Evolutionary conservation across 164 flowering plant genomes (phyloP).

Genomic region (Magnolia kwangsiensis): DNA sequence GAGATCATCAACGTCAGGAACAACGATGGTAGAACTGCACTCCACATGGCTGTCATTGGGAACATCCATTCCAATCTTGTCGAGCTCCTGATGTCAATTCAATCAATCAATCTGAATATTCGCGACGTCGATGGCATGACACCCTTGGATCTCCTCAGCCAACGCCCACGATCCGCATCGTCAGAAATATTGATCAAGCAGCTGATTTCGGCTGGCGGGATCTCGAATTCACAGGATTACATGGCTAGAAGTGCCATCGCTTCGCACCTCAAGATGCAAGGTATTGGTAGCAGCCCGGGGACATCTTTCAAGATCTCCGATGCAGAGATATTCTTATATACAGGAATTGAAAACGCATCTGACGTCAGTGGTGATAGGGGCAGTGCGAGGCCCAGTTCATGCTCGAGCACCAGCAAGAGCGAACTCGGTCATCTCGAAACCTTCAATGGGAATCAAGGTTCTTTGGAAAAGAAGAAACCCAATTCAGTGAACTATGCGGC

Average conservation of each 20-base stretch:
- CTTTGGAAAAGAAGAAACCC: conserved; percentile 24
- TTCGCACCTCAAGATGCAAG: conserved; percentile 54
- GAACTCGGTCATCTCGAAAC: conserved; percentile 37
- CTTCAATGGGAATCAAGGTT: conserved; percentile 6
- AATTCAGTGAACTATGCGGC: conserved; percentile 48
- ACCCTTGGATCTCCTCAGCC: conserved; percentile 74
- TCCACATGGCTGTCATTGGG: conserved; percentile 76
- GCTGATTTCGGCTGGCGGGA: conserved; percentile 79
- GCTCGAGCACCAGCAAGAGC: conserved; percentile 35
- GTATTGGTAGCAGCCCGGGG: conserved; percentile 74
- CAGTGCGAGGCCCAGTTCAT: conserved; percentile 33
- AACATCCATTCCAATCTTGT: conserved; percentile 61
- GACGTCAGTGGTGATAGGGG: conserved; percentile 26
- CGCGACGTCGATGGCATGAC: conserved; percentile 64
- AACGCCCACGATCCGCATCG: conserved; percentile 56
- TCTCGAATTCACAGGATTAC: conserved; percentile 37
- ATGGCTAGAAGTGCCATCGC: conserved; percentile 41
- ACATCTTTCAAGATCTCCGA: conserved; percentile 83
- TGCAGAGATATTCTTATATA: conserved; percentile 63
- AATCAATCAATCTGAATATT: conserved; percentile 54
- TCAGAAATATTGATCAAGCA: conserved; percentile 70
- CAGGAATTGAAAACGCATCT: conserved; percentile 48
- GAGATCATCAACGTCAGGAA: conserved; percentile 65
- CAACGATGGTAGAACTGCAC: conserved; percentile 77
- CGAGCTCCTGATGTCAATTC: conserved; percentile 66